These are phyloP conservation scores for Dichotomopilus funicola DNA, from an alignment of 2,329 filamentous ascomycete species.

Conservation along the genomic window DNA sequence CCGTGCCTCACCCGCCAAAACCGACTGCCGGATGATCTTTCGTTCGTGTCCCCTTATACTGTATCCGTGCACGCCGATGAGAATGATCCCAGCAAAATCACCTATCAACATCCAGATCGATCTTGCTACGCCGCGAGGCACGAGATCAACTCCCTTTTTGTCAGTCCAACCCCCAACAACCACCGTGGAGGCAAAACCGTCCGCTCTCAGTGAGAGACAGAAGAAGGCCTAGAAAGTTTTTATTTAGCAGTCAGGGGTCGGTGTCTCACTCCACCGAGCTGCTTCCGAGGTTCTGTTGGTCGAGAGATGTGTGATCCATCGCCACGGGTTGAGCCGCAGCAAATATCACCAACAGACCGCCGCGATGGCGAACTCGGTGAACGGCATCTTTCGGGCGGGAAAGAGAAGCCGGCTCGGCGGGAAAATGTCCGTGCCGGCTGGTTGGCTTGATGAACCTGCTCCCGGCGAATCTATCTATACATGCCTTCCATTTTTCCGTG, in stretches of 20 bases:
- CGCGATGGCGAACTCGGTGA: too few species aligned
- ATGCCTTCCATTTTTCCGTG: too few species aligned
- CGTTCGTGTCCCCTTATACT: too few species aligned
- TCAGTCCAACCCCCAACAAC: not conserved
- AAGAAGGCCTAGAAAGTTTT: not conserved
- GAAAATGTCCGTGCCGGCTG: not conserved
- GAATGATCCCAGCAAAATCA: too few species aligned
- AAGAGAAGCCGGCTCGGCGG: not conserved
- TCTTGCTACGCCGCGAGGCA: not conserved
- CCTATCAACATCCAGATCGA: not conserved
- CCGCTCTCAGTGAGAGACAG: not conserved
- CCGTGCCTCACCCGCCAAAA: too few species aligned
- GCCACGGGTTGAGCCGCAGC: not conserved
- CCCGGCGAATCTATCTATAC: too few species aligned
- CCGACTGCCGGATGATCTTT: too few species aligned
- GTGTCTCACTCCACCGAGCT: not conserved
- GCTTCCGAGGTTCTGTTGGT: not conserved
- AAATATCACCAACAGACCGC: not conserved
- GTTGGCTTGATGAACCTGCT: not conserved
- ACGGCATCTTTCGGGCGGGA: too few species aligned
- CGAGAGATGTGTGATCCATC: not conserved
- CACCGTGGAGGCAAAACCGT: not conserved
- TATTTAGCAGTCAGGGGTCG: slow-evolving; percentile 1
- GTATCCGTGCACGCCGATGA: too few species aligned
- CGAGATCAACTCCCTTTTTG: not conserved